A percentile compares a stretch with the other conserved stretches of the same genome.
Evolutionary conservation across 1,284 basidiomycete species (phyloP).

Genomic region (Earliella scabrosa): DNA sequence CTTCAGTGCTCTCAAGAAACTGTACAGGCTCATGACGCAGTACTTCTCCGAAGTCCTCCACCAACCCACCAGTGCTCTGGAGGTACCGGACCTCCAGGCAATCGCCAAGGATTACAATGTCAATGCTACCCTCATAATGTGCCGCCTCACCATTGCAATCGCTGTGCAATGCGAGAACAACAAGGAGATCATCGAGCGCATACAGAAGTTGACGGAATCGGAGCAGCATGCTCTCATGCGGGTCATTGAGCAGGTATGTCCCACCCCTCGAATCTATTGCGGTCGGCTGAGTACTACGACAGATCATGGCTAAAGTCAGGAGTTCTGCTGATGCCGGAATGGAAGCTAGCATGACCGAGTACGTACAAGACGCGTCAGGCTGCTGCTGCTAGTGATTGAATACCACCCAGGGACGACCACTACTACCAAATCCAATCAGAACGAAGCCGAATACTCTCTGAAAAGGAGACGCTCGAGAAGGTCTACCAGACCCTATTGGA

Average conservation of each 20-base stretch:
- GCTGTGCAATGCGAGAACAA: constrained; percentile 91
- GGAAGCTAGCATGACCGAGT: constrained; percentile 79
- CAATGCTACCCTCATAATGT: constrained; percentile 73
- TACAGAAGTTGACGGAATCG: constrained; percentile 76
- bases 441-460: constrained; percentile 69
- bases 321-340: constrained; percentile 46
- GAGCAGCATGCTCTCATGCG: constrained; percentile 88
- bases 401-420: constrained; percentile 70
- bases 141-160: constrained; percentile 88
- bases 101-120: constrained; percentile 78
- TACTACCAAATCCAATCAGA: constrained; percentile 85
- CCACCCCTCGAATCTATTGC: not conserved
- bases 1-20: constrained; percentile 82
- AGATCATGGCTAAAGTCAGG: constrained; percentile 79
- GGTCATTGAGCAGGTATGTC: constrained; percentile 77
- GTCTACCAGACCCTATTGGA: constrained; percentile 78
- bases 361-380: constrained; percentile 32
- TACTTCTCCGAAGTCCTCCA: constrained; percentile 83
- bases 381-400: not conserved
- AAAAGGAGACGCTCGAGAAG: constrained; percentile 83
- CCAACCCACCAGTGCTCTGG: constrained; percentile 71
- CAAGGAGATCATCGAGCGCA: constrained; percentile 82
- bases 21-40: constrained; percentile 87
- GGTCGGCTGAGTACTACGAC: not conserved
- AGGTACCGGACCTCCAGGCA: constrained; percentile 82